Percentiles rank a stretch among this genome's conserved stretches.
Conservation (phyloP, 768 basidiomycete species). For the Phaeotremella fagi region DNA sequence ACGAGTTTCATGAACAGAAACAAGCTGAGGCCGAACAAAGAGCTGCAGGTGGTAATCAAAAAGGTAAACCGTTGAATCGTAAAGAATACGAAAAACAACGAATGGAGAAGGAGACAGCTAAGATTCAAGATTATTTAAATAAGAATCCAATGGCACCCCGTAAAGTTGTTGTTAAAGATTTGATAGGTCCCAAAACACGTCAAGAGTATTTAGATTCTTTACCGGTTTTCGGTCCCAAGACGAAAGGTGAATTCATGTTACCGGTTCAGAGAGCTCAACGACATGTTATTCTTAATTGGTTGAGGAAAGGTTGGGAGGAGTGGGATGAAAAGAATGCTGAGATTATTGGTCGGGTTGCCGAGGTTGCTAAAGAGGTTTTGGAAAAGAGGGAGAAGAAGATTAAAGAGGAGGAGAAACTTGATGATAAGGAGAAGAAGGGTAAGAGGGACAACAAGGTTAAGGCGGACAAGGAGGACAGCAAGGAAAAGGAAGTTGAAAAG, state of each 20-base stretch:
- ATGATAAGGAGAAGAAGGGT: no score
- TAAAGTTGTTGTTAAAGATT: not conserved
- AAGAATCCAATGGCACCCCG: constrained; percentile 1
- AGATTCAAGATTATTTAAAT: constrained; percentile 10
- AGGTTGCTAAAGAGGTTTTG: constrained; percentile 21
- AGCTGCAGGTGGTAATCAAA: not conserved
- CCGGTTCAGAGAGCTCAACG: constrained; percentile 35
- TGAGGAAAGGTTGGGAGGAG: constrained; percentile 28
- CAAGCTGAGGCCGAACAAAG: not conserved
- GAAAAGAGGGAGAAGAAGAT: not conserved
- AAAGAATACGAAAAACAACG: constrained; percentile 20
- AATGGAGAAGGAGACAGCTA: constrained; percentile 31
- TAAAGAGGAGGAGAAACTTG: no score
- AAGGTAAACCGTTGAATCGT: not conserved
- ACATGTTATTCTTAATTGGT: constrained; percentile 27
- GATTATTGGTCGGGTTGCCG: constrained; percentile 24
- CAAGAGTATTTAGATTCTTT: constrained; percentile 26
- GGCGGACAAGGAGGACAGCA: no score
- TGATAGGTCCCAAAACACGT: constrained; percentile 25
- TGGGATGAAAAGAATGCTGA: constrained; percentile 34
- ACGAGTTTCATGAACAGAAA: not conserved
- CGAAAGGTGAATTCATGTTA: constrained; percentile 18
- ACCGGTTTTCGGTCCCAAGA: constrained; percentile 30
- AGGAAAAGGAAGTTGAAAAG: no score
- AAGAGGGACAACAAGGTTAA: no score